Evolutionary conservation across 1,284 basidiomycete species (phyloP), one percentile per base, ranked within the genome.

Genomic region (Leccinum insolens): DNA sequence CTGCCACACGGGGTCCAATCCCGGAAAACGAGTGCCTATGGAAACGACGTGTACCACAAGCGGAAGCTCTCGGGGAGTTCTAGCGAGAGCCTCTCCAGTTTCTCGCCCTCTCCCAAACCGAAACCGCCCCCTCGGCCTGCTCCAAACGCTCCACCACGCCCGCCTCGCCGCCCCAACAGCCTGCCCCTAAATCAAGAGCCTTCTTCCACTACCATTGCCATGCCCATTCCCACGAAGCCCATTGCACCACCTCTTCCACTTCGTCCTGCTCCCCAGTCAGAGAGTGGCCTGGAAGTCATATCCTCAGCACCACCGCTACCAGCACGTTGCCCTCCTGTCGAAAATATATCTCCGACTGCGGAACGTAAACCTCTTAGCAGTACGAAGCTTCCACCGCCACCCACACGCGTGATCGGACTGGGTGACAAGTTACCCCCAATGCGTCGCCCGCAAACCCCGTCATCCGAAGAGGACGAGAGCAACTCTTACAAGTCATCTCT

Each of bases 401-500:
- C 92, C 1, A 90, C 87, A 0, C 88, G 92, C 4, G 89, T 81
- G 1, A 92, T 93, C 62, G 89, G 80, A 2, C 80, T 85, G 1
- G 88, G 89, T 1, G 89, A 89, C 71, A 91, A 88, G 72, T 82
- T 92, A 9, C 91, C 92, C 2, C 86, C 88, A 4, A 76, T 85
- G 25, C 86, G 88, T n/a, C 81, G 82, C 12, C 76, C 82, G 2
- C 75, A 78, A 1, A 81, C 81, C 2, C 80, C 82, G 2, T 85
- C 84, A 5, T 86, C 86, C 3, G 85, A 88, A 37, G 86, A 91
- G 52, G 86, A 88, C 34, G 34, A 34, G 34, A 34, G 34, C 34
- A 34, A 34, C 34, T 34, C 34, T 34, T 34, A 34, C 34, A 34
- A 34, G 34, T 34, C 34, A 34, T 34, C 34, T 34, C 34, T 34